Conservation (phyloP, 345 rosid species). For the Chamaenerion angustifolium region DNA sequence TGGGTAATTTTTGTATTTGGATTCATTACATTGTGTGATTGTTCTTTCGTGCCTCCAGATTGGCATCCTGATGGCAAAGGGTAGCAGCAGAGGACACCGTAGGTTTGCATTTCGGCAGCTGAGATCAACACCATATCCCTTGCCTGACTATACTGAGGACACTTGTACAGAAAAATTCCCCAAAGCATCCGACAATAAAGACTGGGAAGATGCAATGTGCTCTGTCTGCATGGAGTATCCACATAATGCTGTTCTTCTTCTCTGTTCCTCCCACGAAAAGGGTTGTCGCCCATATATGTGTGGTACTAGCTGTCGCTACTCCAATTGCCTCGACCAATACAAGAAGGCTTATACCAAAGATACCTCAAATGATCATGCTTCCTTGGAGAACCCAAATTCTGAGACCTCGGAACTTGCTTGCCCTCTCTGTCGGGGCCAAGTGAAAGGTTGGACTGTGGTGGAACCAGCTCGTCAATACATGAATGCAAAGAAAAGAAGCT, state of each 20-base stretch:
- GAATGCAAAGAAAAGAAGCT: conserved; percentile 63
- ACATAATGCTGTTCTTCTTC: conserved; percentile 92
- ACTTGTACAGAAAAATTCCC: conserved; percentile 28
- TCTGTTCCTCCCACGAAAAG: conserved; percentile 91
- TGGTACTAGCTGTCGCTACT: conserved; percentile 86
- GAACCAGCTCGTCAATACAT: conserved; percentile 69
- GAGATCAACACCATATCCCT: conserved; percentile 41
- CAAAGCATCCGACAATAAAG: conserved; percentile 45
- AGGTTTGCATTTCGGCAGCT: conserved; percentile 34
- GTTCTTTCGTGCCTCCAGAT: not conserved
- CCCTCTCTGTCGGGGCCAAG: conserved; percentile 94
- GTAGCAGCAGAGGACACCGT: conserved; percentile 42
- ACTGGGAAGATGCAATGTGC: conserved; percentile 79
- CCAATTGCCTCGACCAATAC: conserved; percentile 92
- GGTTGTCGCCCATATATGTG: conserved; percentile 98
- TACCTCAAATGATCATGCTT: conserved; percentile 20
- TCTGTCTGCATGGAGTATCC: conserved; percentile 97
- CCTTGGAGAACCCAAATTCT: conserved; percentile 29
- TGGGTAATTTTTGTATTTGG: not conserved
- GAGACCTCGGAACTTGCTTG: conserved; percentile 57
- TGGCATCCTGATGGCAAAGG: conserved; percentile 31
- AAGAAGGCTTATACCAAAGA: conserved; percentile 66
- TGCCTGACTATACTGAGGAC: conserved; percentile 5
- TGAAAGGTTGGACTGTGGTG: conserved; percentile 95
- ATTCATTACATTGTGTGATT: not conserved